These are phyloP conservation scores for Pseudoturritis turrita DNA, from an alignment of 345 rosid species.

Conservation along the genomic window DNA sequence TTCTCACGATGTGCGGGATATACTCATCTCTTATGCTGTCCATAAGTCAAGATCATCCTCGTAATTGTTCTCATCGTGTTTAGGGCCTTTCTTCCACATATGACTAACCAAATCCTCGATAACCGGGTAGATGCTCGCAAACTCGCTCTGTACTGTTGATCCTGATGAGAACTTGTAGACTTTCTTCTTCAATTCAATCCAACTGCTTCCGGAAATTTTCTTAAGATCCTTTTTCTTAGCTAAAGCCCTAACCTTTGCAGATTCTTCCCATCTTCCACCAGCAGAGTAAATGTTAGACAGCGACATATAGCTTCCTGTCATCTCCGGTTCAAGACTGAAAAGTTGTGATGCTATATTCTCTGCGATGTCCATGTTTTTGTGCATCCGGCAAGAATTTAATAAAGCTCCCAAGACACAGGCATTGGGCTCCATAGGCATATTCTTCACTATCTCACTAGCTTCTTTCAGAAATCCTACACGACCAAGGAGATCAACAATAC, in stretches of 20 bases:
- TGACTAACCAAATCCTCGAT: conserved; percentile 23
- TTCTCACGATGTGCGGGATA: neutral
- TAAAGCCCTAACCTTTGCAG: conserved; percentile 54
- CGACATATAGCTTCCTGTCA: conserved; percentile 53
- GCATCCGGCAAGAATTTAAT: conserved; percentile 67
- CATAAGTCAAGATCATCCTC: conserved; percentile 19
- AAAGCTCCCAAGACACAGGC: conserved; percentile 66
- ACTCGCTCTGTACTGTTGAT: conserved; percentile 14
- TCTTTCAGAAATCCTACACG: conserved; percentile 59
- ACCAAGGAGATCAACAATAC: conserved; percentile 70
- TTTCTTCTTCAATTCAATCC: conserved; percentile 54
- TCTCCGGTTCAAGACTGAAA: conserved; percentile 34
- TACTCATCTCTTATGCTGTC: conserved; percentile 3
- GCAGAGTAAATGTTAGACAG: conserved; percentile 66
- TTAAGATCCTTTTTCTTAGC: conserved; percentile 62
- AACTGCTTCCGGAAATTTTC: conserved; percentile 70
- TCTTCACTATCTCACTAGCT: conserved; percentile 54
- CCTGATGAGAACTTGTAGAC: conserved; percentile 50
- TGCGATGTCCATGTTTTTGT: conserved; percentile 44
- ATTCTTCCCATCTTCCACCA: conserved; percentile 64
- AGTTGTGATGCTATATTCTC: conserved; percentile 39
- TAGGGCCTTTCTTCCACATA: conserved; percentile 19
- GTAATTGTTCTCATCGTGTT: neutral
- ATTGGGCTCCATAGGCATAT: conserved; percentile 61
- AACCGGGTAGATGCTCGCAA: conserved; percentile 21